Percentiles rank a stretch among this genome's conserved stretches.
Conservation (phyloP, 2,329 filamentous ascomycete species). For the Monosporascus sp. region DNA sequence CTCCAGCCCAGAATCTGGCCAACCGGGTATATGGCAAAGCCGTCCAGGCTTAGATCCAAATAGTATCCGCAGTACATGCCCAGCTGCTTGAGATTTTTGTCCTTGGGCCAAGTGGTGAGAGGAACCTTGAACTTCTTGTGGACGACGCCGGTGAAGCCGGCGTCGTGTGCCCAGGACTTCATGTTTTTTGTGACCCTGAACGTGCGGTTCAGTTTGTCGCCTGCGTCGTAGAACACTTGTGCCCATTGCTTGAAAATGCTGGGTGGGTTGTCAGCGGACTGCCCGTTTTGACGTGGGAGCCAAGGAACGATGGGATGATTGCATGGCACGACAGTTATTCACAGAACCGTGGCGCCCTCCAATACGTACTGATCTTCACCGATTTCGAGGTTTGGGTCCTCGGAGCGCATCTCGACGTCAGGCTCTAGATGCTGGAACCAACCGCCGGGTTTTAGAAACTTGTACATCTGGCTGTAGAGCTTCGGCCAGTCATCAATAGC, state of each 20-base stretch:
- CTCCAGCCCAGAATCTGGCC: neutral
- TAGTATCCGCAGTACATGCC: neutral
- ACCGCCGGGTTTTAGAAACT: conserved; percentile 8
- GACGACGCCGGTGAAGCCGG: no score
- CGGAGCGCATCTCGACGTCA: conserved; percentile 8
- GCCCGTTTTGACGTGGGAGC: no score
- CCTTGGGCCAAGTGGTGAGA: neutral
- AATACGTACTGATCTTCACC: neutral
- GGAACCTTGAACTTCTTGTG: neutral
- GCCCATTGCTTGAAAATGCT: no score
- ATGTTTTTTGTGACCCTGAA: neutral
- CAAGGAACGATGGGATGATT: neutral
- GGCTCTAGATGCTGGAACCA: conserved; percentile 13
- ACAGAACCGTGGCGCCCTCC: neutral
- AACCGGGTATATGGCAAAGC: neutral
- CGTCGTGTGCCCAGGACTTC: neutral
- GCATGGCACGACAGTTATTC: neutral
- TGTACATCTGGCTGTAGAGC: conserved; percentile 14
- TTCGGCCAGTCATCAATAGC: conserved; percentile 15
- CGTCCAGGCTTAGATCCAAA: no score
- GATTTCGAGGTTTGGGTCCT: conserved; percentile 14
- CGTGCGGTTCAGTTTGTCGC: no score
- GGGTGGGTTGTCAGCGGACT: no score
- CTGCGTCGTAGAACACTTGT: no score
- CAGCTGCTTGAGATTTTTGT: neutral